phyloP scores from a whole-genome alignment of 306 rosid species.

The Aeschynomene evenia region DNA sequence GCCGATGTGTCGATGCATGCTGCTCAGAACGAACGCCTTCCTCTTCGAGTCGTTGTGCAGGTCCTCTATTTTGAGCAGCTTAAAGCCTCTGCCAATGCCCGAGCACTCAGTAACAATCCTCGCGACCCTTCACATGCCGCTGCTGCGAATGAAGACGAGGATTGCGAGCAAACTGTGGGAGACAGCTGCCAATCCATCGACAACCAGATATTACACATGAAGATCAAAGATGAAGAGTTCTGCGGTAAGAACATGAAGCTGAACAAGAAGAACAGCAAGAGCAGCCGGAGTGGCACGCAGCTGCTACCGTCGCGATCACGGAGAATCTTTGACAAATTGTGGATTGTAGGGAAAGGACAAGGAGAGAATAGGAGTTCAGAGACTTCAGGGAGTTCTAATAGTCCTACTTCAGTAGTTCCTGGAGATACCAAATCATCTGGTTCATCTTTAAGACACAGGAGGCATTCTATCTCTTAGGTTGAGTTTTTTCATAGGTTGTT shows the following conservation, averaged over 20 bases:
- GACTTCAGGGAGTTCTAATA: slow-evolving; percentile 91
- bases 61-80: slow-evolving; percentile 90
- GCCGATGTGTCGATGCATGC: slow-evolving; percentile 74
- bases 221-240: slow-evolving; percentile 52
- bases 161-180: slow-evolving; percentile 38
- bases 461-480: slow-evolving; percentile 83
- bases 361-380: slow-evolving; percentile 82
- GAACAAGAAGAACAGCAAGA: slow-evolving; percentile 71
- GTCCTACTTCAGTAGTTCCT: slow-evolving; percentile 77
- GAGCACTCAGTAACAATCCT: slow-evolving; percentile 24
- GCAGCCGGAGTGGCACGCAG: slow-evolving; percentile 76
- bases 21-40: slow-evolving; percentile 90
- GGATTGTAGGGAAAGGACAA: slow-evolving; percentile 74
- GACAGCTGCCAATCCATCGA: slow-evolving; percentile 53
- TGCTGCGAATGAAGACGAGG: slow-evolving; percentile 40
- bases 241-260: slow-evolving; percentile 48
- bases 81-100: slow-evolving; percentile 48
- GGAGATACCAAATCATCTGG: slow-evolving; percentile 74
- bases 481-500: neutral
- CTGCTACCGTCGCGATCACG: slow-evolving; percentile 83
- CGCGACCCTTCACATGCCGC: slow-evolving; percentile 27
- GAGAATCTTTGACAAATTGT: slow-evolving; percentile 81
- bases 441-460: slow-evolving; percentile 74
- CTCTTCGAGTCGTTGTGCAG: slow-evolving; percentile 88
- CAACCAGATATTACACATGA: slow-evolving; percentile 51